These are phyloP conservation scores for Cucurbita maxima DNA, from an alignment of 306 rosid genomes.

Conservation along the genomic window DNA sequence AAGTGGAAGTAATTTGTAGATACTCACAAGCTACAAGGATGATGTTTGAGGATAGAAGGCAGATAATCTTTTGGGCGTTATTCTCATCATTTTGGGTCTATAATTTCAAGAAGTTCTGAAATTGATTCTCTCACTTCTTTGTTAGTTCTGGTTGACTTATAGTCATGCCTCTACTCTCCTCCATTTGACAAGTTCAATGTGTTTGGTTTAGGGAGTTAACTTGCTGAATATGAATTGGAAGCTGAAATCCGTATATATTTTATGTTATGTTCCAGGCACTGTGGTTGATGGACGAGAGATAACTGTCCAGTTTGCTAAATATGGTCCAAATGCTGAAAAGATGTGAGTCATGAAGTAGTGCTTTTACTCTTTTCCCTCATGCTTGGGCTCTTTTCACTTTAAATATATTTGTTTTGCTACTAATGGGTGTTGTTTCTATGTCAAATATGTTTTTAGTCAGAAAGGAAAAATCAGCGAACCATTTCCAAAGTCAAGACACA, in stretches of 20 bases:
- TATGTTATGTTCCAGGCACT: slow-evolving; percentile 30
- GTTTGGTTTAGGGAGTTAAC: not conserved
- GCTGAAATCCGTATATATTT: not conserved
- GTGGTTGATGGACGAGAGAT: slow-evolving; percentile 92
- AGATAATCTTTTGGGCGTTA: not conserved
- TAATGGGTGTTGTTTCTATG: not conserved
- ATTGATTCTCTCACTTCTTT: not conserved
- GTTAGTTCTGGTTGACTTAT: not conserved
- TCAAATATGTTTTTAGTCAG: slow-evolving; percentile 9
- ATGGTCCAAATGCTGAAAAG: slow-evolving; percentile 87
- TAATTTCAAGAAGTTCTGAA: not conserved
- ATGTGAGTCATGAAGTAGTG: slow-evolving; percentile 37
- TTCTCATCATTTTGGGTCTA: not conserved
- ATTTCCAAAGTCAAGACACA: slow-evolving; percentile 27
- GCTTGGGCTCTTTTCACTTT: not conserved
- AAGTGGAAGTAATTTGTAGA: not conserved
- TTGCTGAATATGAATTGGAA: not conserved
- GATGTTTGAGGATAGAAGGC: not conserved
- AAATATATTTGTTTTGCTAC: not conserved
- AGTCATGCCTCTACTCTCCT: not conserved
- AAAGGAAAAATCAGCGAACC: slow-evolving; percentile 68
- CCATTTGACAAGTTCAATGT: not conserved
- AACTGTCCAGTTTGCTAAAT: slow-evolving; percentile 83
- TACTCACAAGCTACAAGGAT: not conserved
- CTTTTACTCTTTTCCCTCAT: not conserved